Percentiles rank a stretch among this genome's conserved stretches.
Evolutionary conservation across 2,329 filamentous ascomycete species (phyloP).

Genomic region (Tolypocladium pustulatum): DNA sequence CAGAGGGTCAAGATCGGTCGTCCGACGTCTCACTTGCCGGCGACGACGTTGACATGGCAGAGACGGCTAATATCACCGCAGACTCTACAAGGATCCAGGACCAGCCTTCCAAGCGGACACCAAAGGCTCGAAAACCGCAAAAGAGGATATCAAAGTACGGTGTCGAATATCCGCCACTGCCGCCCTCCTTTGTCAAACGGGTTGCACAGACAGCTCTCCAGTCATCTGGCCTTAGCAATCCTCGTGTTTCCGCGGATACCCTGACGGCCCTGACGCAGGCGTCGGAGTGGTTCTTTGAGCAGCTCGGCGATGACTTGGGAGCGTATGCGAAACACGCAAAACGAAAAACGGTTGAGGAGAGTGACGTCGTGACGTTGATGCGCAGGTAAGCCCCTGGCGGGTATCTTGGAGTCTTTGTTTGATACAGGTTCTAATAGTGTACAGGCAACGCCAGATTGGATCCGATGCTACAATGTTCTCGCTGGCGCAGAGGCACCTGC

Average conservation of each 20-base stretch:
- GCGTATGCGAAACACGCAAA: slow-evolving; percentile 75
- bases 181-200: slow-evolving; percentile 62
- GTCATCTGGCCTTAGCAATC: slow-evolving; percentile 52
- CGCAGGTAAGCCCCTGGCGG: slow-evolving; percentile 50
- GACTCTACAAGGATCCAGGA: background rate
- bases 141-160: slow-evolving; percentile 56
- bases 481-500: slow-evolving; percentile 72
- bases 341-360: slow-evolving; percentile 77
- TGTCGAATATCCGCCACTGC: slow-evolving; percentile 65
- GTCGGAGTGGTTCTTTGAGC: slow-evolving; percentile 87
- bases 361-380: slow-evolving; percentile 74
- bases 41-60: background rate
- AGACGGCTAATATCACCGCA: background rate
- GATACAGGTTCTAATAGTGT: slow-evolving; percentile 17
- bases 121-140: slow-evolving; percentile 19
- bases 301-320: slow-evolving; percentile 67
- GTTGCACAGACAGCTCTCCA: slow-evolving; percentile 62
- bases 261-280: slow-evolving; percentile 67
- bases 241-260: slow-evolving; percentile 63
- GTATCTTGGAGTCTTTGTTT: slow-evolving; percentile 11
- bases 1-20: slow-evolving; percentile 6
- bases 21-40: slow-evolving; percentile 7
- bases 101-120: background rate
- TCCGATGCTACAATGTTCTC: slow-evolving; percentile 68
- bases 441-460: slow-evolving; percentile 68